Percentiles rank a stretch among this genome's conserved stretches.
Evolutionary conservation across 2,329 filamentous ascomycete genomes (phyloP).

Genomic region (Ascochyta rabiei): DNA sequence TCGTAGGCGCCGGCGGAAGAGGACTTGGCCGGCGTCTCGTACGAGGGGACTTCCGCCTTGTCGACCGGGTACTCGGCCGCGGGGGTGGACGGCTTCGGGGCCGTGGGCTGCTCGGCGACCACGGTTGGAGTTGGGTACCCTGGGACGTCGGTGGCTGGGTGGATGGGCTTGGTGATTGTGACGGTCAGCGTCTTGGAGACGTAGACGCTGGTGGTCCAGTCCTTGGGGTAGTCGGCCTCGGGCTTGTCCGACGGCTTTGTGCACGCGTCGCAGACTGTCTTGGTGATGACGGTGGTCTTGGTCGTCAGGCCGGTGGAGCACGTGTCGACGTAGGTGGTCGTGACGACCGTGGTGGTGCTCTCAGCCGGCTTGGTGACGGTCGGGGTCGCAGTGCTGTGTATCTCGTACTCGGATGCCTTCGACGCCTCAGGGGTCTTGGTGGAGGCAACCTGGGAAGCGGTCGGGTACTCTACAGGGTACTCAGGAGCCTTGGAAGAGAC

Average conservation of each 20-base stretch:
- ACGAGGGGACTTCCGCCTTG: slow-evolving; percentile 19
- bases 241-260: slow-evolving; percentile 25
- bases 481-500: slow-evolving; percentile 14
- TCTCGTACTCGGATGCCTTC: slow-evolving; percentile 8
- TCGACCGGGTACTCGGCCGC: slow-evolving; percentile 13
- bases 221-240: slow-evolving; percentile 30
- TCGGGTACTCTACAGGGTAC: slow-evolving; percentile 17
- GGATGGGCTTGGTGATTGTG: slow-evolving; percentile 41
- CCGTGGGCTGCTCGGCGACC: slow-evolving; percentile 13
- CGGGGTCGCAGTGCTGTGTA: slow-evolving; percentile 11
- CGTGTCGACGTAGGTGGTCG: slow-evolving; percentile 43
- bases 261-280: slow-evolving; percentile 34
- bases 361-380: slow-evolving; percentile 14
- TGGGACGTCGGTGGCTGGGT: slow-evolving; percentile 25
- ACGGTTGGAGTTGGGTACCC: slow-evolving; percentile 19
- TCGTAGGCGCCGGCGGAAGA: slow-evolving; percentile 1
- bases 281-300: slow-evolving; percentile 38
- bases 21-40: slow-evolving; percentile 9
- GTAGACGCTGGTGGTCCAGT: slow-evolving; percentile 43
- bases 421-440: slow-evolving; percentile 4
- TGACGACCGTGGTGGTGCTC: slow-evolving; percentile 17
- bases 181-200: slow-evolving; percentile 39
- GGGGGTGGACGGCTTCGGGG: slow-evolving; percentile 18
- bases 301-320: slow-evolving; percentile 46
- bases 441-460: neutral